These are phyloP conservation scores for Domatiomyces globalis DNA, from an alignment of 2,329 filamentous ascomycete species.

Conservation along the genomic window DNA sequence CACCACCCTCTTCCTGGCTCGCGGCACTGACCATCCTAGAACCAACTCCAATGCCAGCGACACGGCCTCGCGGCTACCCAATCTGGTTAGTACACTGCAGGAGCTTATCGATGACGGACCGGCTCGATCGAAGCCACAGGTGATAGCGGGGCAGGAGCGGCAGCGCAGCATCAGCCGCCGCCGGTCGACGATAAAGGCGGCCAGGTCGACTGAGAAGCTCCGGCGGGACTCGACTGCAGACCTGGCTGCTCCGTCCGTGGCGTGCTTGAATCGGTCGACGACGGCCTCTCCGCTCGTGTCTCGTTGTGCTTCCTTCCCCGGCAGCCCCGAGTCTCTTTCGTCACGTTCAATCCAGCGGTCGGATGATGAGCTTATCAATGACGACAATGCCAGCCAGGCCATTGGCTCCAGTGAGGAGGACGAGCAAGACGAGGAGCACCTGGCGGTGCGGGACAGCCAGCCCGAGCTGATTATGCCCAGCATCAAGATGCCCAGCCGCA, in stretches of 20 bases:
- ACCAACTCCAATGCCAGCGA: conserved; percentile 2
- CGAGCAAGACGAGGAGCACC: neutral
- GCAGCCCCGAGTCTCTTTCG: conserved; percentile 46
- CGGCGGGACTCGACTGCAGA: conserved; percentile 6
- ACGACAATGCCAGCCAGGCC: conserved; percentile 43
- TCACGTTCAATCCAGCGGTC: conserved; percentile 44
- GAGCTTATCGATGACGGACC: conserved; percentile 19
- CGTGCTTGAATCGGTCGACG: conserved; percentile 12
- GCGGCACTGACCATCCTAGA: conserved; percentile 32
- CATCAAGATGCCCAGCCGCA: conserved; percentile 73
- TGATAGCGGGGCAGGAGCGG: conserved; percentile 13
- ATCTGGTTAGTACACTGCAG: conserved; percentile 21
- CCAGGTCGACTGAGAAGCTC: conserved; percentile 7
- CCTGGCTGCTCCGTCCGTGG: conserved; percentile 18
- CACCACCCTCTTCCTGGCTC: conserved; percentile 47
- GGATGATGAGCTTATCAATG: conserved; percentile 42
- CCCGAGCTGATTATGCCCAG: conserved; percentile 97
- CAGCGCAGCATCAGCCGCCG: conserved; percentile 14
- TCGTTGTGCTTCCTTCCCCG: conserved; percentile 31
- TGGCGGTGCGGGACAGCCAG: conserved; percentile 24
- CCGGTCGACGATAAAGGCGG: conserved; percentile 17
- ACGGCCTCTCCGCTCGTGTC: conserved; percentile 25
- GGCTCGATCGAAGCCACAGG: neutral
- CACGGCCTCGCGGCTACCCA: neutral
- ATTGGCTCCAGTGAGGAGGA: conserved; percentile 38